These are phyloP conservation scores for Diaporthe sp. DNA, from an alignment of 2,329 filamentous ascomycete genomes.

Conservation along the genomic window DNA sequence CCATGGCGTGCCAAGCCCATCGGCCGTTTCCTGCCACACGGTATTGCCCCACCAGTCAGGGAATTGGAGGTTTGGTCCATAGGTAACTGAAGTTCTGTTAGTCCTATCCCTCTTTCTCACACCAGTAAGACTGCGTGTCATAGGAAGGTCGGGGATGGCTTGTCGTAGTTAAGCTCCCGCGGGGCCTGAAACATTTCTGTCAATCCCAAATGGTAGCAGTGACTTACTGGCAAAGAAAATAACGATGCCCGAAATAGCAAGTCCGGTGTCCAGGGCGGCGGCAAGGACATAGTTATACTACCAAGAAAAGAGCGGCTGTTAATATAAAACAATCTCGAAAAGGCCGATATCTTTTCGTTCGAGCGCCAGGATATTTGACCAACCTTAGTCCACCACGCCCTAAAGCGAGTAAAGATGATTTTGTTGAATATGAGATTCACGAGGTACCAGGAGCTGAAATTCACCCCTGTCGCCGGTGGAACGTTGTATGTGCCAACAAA, in stretches of 20 bases:
- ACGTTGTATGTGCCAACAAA: slow-evolving; percentile 54
- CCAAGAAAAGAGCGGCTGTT: no score
- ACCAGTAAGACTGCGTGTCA: no score
- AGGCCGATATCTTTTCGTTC: not conserved
- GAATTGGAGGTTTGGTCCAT: slow-evolving; percentile 48
- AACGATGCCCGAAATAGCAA: slow-evolving; percentile 50
- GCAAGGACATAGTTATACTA: slow-evolving; percentile 56
- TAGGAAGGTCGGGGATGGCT: not conserved
- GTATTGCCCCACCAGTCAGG: slow-evolving; percentile 52
- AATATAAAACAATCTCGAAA: not conserved
- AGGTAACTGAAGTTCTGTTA: slow-evolving; percentile 43
- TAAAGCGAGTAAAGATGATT: slow-evolving; percentile 54
- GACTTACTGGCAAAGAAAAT: slow-evolving; percentile 49
- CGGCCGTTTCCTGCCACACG: slow-evolving; percentile 52
- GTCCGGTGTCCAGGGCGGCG: slow-evolving; percentile 49
- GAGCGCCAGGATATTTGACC: not conserved
- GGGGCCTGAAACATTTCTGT: no score
- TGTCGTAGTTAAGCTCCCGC: not conserved
- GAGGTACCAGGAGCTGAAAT: slow-evolving; percentile 55
- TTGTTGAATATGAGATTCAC: slow-evolving; percentile 61
- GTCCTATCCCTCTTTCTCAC: not conserved
- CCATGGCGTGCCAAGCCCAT: slow-evolving; percentile 49
- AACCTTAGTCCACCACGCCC: slow-evolving; percentile 57
- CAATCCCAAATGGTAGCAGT: not conserved
- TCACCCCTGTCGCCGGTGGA: slow-evolving; percentile 52